Base-by-base conservation (phyloP, 257 asterid genomes). In the Scutellaria baicalensis region DNA sequence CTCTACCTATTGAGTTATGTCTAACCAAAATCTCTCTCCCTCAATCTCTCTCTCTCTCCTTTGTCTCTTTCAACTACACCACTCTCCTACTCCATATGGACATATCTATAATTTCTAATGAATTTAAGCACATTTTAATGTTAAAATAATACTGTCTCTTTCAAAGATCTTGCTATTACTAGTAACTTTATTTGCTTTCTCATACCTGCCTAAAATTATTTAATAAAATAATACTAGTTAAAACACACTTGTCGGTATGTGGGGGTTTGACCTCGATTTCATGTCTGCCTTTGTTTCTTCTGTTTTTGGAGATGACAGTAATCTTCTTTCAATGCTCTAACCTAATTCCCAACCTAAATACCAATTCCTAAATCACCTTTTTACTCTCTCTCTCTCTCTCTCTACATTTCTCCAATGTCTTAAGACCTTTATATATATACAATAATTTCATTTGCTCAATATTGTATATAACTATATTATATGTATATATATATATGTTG, bases 231-330 rank as follows among this genome's bases (percentile, higher is more conserved):
- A 4, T 0, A n/a, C n/a, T 2, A 6, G 11, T 11, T 12, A 57
- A 23, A 14, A 4, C 14, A 27, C 57, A 70, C 52, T 6, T 31
- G 71, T 75, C 68, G 68, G 75, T 38, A 44, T 45, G 68, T 76
- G 75, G 70, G 75, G 75, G 77, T 76, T 80, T 80, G 82, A 80
- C 81, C 76, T 68, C 59, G 82, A 78, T 20, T 18, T 68, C 50
- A 59, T 51, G 62, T 61, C 16, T 56, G 58, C 17, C 42, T 59
- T 43, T 43, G 36, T 8, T 35, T 12, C 27, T 21, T 55, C 27
- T 58, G 77, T 43, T 64, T 77, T 64, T 49, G 78, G 75, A 49
- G 54, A 48, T 23, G 73, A 57, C 79, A 57, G 66, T 20, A 18
- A 27, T 1, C 66, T 57, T 72, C 70, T 66, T 72, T 72, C 36